Evolutionary conservation across 2,329 filamentous ascomycete genomes (phyloP), one percentile per base, ranked within the genome.

Genomic region (Nemania bipapillata): DNA sequence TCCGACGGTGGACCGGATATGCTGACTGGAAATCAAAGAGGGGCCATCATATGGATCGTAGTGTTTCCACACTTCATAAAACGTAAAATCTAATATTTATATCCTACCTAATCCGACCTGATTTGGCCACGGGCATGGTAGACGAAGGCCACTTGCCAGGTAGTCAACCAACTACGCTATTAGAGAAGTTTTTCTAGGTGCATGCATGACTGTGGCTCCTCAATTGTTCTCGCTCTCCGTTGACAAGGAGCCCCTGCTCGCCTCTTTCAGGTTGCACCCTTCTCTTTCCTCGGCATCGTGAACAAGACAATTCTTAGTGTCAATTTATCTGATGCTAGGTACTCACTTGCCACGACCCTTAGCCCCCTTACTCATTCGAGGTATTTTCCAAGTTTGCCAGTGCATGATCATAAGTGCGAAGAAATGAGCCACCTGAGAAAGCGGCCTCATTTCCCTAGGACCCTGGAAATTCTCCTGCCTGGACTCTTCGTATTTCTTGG

Each of bases 51-150:
- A 65, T 22, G 37, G 26, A 50, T 56, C 50, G 59, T 59, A 37
- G 11, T 30, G n/a, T 57, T 7, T 42, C 24, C 22, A 7, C 15
- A 37, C 54, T 42, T 32, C 30, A 24, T n/a, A 57, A 47, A 53
- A 57, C 22, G 42, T 54, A 63, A 66, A n/a, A 53, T 58, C 22
- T 67, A 67, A 63, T 67, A 58, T 54, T 37, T 20, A 32, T 50
- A 55, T 45, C 35, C 1, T 15, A 50, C n/a, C n/a, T 45, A 5
- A 32, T 5, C 20, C 6, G 11, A 45, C 15, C 6, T 6, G 40
- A 32, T 50, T 6, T 15, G 47, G 45, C n/a, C 22, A n/a, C 7
- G 4, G 15, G 20, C 5, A 5, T 45, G 15, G 8, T 15, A 45
- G 8, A 17, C 15, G 40, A 45, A n/a, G 17, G 15, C 4, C 20